phyloP scores from a whole-genome alignment of 495 filamentous ascomycete genomes.

The Hypoxylon fuscum region DNA sequence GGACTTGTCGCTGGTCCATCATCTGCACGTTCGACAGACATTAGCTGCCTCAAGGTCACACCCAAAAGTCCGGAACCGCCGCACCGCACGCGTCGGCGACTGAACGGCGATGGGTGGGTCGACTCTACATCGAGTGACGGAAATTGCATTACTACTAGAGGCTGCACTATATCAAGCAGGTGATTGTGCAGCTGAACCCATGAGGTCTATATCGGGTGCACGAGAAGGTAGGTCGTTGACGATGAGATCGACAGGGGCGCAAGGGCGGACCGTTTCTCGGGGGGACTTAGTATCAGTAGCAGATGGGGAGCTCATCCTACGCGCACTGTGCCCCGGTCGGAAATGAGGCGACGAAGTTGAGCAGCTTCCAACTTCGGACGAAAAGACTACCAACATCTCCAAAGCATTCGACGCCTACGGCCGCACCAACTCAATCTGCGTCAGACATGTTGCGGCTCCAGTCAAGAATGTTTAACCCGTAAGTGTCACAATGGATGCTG shows the following conservation, averaged over 20 bases:
- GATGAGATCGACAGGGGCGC: slow-evolving; percentile 25
- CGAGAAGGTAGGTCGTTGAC: slow-evolving; percentile 6
- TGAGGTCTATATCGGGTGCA: slow-evolving; percentile 18
- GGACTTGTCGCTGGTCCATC: slow-evolving; percentile 26
- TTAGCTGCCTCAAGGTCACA: slow-evolving; percentile 22
- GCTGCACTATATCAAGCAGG: slow-evolving; percentile 30
- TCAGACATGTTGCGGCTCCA: slow-evolving; percentile 32
- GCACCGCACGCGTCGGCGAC: slow-evolving; percentile 6
- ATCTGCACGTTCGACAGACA: slow-evolving; percentile 22
- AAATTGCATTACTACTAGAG: slow-evolving; percentile 16
- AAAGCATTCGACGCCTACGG: slow-evolving; percentile 15
- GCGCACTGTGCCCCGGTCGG: slow-evolving; percentile 13
- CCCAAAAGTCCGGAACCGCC: slow-evolving; percentile 10
- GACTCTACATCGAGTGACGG: slow-evolving; percentile 11
- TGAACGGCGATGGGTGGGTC: slow-evolving; percentile 9
- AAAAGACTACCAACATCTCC: slow-evolving; percentile 9
- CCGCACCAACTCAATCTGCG: slow-evolving; percentile 1
- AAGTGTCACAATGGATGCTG: slow-evolving; percentile 24
- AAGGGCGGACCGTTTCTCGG: slow-evolving; percentile 32
- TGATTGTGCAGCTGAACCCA: slow-evolving; percentile 23
- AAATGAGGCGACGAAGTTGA: slow-evolving; percentile 21
- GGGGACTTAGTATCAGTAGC: slow-evolving; percentile 21
- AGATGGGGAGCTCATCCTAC: slow-evolving; percentile 24
- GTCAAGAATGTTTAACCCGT: slow-evolving; percentile 15
- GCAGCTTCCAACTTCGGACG: slow-evolving; percentile 30